Base-by-base conservation (phyloP, 1,284 basidiomycete species). In the Pulveroboletus sp. region DNA sequence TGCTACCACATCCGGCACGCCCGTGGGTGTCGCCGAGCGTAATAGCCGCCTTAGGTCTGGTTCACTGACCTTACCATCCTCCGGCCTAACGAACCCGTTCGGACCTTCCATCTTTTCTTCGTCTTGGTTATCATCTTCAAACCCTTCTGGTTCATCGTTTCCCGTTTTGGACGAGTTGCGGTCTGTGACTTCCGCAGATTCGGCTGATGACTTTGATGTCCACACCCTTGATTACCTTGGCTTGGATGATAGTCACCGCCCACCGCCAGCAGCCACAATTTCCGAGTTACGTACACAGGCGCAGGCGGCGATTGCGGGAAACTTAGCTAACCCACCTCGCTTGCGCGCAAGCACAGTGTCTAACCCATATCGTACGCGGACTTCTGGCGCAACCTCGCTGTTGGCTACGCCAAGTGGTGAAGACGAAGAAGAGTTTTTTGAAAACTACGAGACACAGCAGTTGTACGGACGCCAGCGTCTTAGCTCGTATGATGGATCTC, bases 171-270 rank as follows among this genome's bases (percentile, higher is more conserved):
- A 92, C 57, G 91, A 93, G 72, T 72, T 91, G 65, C 85, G 89
- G 62, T 91, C 89, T 42, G 86, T 89, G 49, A 84, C 85, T 47
- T 91, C 89, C 29, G 84, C 83, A 59, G 89, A 91, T 66, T 88
- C 88, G n/a, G 81, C 82, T 22, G 94, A 96, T 59, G 91, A 95
- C 56, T 92, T 93, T 72, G 91, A 94, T 69, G 91, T 95, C 49
- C 91, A 94, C 68, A 97, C 95, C 26, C 82, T 98, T 61, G 94
- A 96, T 74, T 97, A 97, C 72, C 89, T 98, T 51, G 95, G 95
- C 44, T 81, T 98, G 63, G 95, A 95, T 65, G 91, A 93, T 60
- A 77, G 75, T 55, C 80, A 81, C 62, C 81, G 83, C 54, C 82
- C 81, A 58, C 71, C 86, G 14, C 85, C 86, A 2, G 90, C 91